These are phyloP conservation scores for Leccinum uliginosum DNA, from an alignment of 768 basidiomycete species.

Conservation along the genomic window DNA sequence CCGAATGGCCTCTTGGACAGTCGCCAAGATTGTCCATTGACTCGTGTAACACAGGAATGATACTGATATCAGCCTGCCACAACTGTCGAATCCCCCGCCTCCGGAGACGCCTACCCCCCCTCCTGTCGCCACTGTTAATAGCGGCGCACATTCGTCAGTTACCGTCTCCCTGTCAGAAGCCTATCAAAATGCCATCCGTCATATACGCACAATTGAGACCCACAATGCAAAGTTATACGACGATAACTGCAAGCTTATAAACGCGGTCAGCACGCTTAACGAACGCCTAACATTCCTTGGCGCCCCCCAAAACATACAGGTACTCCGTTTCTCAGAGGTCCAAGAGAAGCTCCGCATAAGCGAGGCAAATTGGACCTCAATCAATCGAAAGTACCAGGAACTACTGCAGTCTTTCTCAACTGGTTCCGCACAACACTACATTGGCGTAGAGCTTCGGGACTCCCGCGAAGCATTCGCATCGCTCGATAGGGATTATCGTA, in stretches of 20 bases:
- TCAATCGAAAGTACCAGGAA: conserved; percentile 25
- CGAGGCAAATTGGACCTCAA: conserved; percentile 13
- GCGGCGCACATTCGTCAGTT: conserved; percentile 43
- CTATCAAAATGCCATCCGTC: conserved; percentile 24
- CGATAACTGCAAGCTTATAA: conserved; percentile 35
- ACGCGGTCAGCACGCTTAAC: conserved; percentile 27
- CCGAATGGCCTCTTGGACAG: neutral
- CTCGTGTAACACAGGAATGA: conserved; percentile 4
- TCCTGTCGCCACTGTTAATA: neutral
- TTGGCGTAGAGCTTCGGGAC: conserved; percentile 17
- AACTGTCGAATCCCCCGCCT: neutral
- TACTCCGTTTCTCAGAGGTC: conserved; percentile 16
- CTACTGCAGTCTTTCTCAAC: conserved; percentile 12
- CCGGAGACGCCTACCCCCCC: conserved; percentile 4
- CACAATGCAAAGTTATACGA: conserved; percentile 34
- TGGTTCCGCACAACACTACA: conserved; percentile 15
- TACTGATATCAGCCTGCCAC: neutral
- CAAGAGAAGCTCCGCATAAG: conserved; percentile 26
- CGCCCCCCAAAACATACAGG: conserved; percentile 16
- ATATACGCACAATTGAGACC: conserved; percentile 27
- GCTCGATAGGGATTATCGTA: conserved; percentile 20
- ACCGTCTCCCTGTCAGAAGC: conserved; percentile 35
- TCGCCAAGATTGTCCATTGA: neutral
- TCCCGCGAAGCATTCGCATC: conserved; percentile 15
- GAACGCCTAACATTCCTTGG: conserved; percentile 24